Evolutionary conservation across 495 filamentous ascomycete genomes (phyloP), one percentile per base, ranked within the genome.

Genomic region (Podospora pseudocomata): DNA sequence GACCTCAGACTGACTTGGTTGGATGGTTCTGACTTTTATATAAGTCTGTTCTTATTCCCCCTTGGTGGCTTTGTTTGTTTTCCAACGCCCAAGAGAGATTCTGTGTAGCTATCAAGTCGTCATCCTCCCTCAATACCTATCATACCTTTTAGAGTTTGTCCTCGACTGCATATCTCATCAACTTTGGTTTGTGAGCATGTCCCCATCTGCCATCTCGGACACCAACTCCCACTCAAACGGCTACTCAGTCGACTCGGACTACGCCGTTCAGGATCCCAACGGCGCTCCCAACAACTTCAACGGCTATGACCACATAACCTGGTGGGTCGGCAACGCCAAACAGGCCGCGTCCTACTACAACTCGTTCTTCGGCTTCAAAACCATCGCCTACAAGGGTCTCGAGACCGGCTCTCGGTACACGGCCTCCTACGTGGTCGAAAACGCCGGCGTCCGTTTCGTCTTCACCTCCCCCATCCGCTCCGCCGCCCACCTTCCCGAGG

Each of bases 241-340:
- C 59, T 76, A 80, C 65, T 75, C 80, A 28, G 80, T 80, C 39
- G 74, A 79, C 63, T 74, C 76, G 60, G 80, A 81, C 44, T 79
- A 81, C 64, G 78, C 81, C 69, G 70, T 79, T 65, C 78, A 85
- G 72, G 70, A 75, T 67, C 75, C 76, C 66, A 20, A 15, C 55
- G 23, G n/a, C 23, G 19, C 60, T 55, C 74, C 86, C 65, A 49
- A 49, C 39, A 86, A 85, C 74, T 95, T 93, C 80, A 85, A 85
- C 27, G 92, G 92, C 76, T 97, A 96, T 73, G 90, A 95, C 80
- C 91, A 96, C 75, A 84, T 96, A 60, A 90, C 91, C 73, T 97
- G 93, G 93, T 97, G 91, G 77, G 94, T 97, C 5, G 92, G 92
- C 72, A 97, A 97, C 79, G 94, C 94, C 72, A 97, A 97, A 80